Evolutionary conservation across 2,329 filamentous ascomycete genomes (phyloP), one percentile per base, ranked within the genome.

Genomic region (Fusarium nurragi): DNA sequence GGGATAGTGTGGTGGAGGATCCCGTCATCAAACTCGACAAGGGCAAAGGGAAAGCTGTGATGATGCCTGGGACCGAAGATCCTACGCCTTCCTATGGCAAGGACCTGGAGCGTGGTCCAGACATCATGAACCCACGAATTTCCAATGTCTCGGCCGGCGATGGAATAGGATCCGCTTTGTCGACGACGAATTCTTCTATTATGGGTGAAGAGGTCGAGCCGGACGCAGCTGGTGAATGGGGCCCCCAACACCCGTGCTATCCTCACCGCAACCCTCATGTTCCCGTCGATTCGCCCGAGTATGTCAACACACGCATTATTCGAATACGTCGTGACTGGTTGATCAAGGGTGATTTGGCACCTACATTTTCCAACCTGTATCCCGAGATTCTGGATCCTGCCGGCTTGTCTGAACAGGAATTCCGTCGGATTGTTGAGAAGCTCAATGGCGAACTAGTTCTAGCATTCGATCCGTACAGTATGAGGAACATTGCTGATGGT

Each of bases 211-310:
- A 89, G 44, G 84, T 90, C 30, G 85, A 88, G 46, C 84, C 86
- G 21, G 88, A 88, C 25, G 83, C 88, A 50, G 90, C 91, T 63
- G 88, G 93, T 48, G 88, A 93, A 77, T 99, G 95, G 95, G 94
- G 95, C 0, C 93, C 94, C 14, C 88, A 90, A 37, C 95, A 99
- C 75, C 94, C 95, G 6, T 99, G 95, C 77, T 98, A 90, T 74
- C 95, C 95, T 45, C 95, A 98, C 74, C 81, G 93, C 36, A 98
- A 98, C 73, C 91, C 94, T 0, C 94, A 99, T 76, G 94, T 97
- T 7, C 89, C 94, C 0, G 75, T 91, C 12, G 83, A 88, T 54
- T 96, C 92, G 9, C 83, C 86, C 14, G 88, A 96, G 66, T 92
- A 92, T 73, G 78, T 84, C 41, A 88, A 84, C 8, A 99, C 95